These are phyloP conservation scores for Auricularia cornea DNA, from an alignment of 768 basidiomycete species.

Conservation along the genomic window DNA sequence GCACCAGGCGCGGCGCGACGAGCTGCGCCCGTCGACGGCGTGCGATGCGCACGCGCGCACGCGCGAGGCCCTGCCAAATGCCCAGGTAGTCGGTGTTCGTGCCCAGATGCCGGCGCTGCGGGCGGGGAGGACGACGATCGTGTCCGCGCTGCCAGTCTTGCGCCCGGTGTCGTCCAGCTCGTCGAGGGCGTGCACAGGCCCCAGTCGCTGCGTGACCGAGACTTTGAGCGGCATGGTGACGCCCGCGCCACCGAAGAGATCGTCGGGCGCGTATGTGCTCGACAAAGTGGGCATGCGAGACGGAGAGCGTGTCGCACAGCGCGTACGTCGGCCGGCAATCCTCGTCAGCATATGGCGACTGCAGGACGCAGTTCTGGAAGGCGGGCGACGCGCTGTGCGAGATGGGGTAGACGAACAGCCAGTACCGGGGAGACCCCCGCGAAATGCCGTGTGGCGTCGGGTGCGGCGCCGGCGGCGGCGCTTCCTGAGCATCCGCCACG, in stretches of 20 bases:
- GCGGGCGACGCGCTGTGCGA: conserved; percentile 34
- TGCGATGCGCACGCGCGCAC: no score
- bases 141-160: conserved; percentile 41
- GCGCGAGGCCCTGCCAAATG: conserved; percentile 21
- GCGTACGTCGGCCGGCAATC: conserved; percentile 25
- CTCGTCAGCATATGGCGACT: background rate
- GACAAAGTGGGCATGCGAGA: conserved; percentile 16
- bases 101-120: conserved; percentile 24
- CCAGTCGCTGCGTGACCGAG: conserved; percentile 25
- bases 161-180: conserved; percentile 30
- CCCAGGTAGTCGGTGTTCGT: conserved; percentile 45
- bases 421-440: conserved; percentile 17
- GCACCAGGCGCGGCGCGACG: no score
- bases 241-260: conserved; percentile 37
- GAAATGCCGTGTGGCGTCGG: background rate
- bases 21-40: no score
- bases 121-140: conserved; percentile 27
- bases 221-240: conserved; percentile 44
- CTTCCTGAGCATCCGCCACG: no score
- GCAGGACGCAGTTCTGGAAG: conserved; percentile 39
- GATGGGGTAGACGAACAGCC: conserved; percentile 38
- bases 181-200: conserved; percentile 23
- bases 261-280: conserved; percentile 18
- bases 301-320: conserved; percentile 25
- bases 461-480: background rate